Base-by-base conservation (phyloP, 2,329 filamentous ascomycete genomes). In the Diaporthe sp. region DNA sequence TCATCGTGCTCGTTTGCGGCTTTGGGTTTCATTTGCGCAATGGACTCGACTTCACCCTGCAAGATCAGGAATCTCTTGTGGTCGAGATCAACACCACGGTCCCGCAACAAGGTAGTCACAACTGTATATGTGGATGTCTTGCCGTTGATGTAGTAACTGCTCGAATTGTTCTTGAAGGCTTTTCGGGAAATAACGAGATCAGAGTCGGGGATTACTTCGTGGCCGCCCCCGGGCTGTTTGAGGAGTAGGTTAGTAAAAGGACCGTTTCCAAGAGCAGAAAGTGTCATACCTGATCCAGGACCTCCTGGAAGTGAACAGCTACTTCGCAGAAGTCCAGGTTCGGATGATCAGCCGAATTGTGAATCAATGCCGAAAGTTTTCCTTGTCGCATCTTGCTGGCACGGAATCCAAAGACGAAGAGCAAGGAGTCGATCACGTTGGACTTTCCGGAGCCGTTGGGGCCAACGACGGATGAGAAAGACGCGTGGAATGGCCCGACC, bases 361-460 rank as follows among this genome's bases (percentile, higher is more conserved):
- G 97, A 79, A 99, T 99, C 67, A 99, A 87, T 5, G 97, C 97
- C 1, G 97, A 99, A 65, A 99, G 95, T 86, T 99, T 99, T 81
- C 97, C 97, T 84, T 99, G 97, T 81, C 97, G 91, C 97, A 99
- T 99, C 86, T 99, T 99, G 88, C 96, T 98, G 57, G 97, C 97
- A 76, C 97, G 93, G 87, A 99, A 99, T 72, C 97, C 97, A 82
- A 99, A 99, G n/a, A 99, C 97, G 81, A 99, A 99, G 0, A 99
- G 91, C 39, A 99, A 87, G 2, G 97, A 98, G 85, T 99, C 97
- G 82, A 99, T 99, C 77, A 99, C 97, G 81, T 99, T 99, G 31
- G 97, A 98, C 84, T 99, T 99, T 76, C 97, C 97, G 13, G 97
- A 99, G 77, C 97, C 97, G 83, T 99, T 99, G 68, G 97, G 97